Evolutionary conservation across 2,329 filamentous ascomycete genomes (phyloP).

Genomic region (Daldinia sp.): DNA sequence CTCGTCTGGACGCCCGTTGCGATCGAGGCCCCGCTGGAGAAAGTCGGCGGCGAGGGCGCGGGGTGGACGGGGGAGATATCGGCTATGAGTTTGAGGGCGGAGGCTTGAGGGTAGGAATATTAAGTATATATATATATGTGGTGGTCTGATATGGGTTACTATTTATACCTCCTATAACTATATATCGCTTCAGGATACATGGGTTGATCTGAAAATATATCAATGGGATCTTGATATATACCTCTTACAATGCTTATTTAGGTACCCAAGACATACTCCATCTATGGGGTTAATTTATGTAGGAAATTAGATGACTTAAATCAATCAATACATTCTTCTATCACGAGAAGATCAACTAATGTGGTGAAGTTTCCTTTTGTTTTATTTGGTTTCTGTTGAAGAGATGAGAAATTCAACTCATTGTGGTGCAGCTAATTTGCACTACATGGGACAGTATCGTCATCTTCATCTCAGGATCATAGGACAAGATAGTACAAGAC

Average conservation of each 20-base stretch:
- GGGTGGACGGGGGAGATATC: slow-evolving; percentile 48
- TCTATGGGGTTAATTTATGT: background rate
- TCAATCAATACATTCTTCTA: background rate
- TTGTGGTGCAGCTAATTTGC: background rate
- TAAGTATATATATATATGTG: background rate
- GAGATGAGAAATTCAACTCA: background rate
- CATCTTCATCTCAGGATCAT: background rate
- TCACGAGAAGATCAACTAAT: no score
- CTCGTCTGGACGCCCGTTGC: slow-evolving; percentile 55
- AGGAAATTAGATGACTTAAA: background rate
- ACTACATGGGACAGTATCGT: background rate
- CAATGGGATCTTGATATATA: no score
- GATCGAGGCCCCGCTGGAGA: slow-evolving; percentile 54
- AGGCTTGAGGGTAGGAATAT: slow-evolving; percentile 30
- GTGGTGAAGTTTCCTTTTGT: background rate
- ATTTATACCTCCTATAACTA: no score
- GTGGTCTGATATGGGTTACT: background rate
- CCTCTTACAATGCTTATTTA: no score
- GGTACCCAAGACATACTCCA: background rate
- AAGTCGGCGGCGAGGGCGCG: slow-evolving; percentile 47
- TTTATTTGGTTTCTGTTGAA: background rate
- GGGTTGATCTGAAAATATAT: no score
- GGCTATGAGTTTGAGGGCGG: slow-evolving; percentile 44
- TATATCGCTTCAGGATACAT: no score
- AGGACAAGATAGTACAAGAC: background rate